phyloP scores from a whole-genome alignment of 2,329 filamentous ascomycete genomes.

The Pseudopyrenochaeta lycopersici region DNA sequence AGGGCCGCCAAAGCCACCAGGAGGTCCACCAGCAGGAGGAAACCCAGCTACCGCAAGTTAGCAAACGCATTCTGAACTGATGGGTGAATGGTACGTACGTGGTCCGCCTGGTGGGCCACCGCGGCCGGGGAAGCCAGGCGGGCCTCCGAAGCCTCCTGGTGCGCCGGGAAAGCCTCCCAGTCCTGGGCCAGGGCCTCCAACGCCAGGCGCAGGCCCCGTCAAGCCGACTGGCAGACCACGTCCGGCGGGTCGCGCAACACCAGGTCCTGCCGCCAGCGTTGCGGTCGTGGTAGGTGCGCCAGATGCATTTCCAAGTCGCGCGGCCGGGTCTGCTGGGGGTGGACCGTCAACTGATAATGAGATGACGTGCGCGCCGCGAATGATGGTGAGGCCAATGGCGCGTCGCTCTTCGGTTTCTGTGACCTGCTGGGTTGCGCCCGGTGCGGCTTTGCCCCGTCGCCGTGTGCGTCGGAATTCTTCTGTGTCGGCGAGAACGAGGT shows the following conservation, averaged over 20 bases:
- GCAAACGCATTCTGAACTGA: conserved; percentile 11
- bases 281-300: conserved; percentile 70
- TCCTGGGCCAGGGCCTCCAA: conserved; percentile 78
- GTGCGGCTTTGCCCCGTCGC: conserved; percentile 70
- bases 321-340: conserved; percentile 90
- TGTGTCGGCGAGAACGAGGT: conserved; percentile 96
- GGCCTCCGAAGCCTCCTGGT: conserved; percentile 47
- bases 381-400: conserved; percentile 92
- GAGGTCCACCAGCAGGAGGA: conserved; percentile 64
- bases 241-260: conserved; percentile 89
- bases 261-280: conserved; percentile 78
- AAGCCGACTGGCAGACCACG: conserved; percentile 84
- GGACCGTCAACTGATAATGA: conserved; percentile 95
- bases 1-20: conserved; percentile 38
- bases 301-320: conserved; percentile 80
- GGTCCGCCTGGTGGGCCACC: conserved; percentile 51
- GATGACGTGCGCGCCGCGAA: conserved; percentile 93
- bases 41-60: conserved; percentile 44
- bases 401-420: conserved; percentile 96
- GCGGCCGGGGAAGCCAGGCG: conserved; percentile 38
- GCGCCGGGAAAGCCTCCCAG: conserved; percentile 56
- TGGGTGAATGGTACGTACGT: conserved; percentile 33
- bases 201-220: conserved; percentile 86
- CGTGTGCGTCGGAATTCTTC: conserved; percentile 63
- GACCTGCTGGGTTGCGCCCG: conserved; percentile 68